Evolutionary conservation across 2,329 filamentous ascomycete species (phyloP).

Genomic region (Colletotrichum horii): DNA sequence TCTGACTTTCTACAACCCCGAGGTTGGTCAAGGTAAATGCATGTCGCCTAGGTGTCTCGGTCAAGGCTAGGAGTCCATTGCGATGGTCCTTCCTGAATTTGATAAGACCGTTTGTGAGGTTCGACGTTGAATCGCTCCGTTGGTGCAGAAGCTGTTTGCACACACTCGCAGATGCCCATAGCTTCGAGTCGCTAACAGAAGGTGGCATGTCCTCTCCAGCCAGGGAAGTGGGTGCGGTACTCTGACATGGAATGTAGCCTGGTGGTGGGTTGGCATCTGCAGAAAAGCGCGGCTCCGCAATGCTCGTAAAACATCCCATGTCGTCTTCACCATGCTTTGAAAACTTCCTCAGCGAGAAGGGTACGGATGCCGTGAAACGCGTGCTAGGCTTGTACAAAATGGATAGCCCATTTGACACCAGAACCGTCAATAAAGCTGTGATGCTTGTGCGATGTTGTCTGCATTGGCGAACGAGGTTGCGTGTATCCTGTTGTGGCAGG

Average conservation of each 20-base stretch:
- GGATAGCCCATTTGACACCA: not conserved
- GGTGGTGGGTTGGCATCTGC: not conserved
- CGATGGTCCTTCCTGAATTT: not conserved
- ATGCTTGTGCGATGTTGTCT: not conserved
- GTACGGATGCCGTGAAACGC: not conserved
- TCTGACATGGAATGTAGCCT: not conserved
- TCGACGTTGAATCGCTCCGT: not conserved
- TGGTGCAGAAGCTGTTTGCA: not conserved
- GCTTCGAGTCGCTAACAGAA: not conserved
- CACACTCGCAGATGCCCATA: not conserved
- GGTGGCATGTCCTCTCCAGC: not conserved
- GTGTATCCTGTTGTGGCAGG: not conserved
- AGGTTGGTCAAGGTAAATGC: not conserved
- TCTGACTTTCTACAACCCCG: not conserved
- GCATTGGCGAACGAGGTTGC: not conserved
- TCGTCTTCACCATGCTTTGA: not conserved
- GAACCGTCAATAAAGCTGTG: not conserved
- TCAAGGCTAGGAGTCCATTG: not conserved
- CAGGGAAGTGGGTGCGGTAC: not conserved
- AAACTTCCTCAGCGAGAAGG: not conserved
- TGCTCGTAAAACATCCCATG: not conserved
- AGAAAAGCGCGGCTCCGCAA: not conserved
- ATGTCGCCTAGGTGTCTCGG: not conserved
- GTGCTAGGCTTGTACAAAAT: not conserved
- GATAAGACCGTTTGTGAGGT: not conserved